Evolutionary conservation across 164 flowering plant genomes (phyloP).

Genomic region (Dillenia turbinata): DNA sequence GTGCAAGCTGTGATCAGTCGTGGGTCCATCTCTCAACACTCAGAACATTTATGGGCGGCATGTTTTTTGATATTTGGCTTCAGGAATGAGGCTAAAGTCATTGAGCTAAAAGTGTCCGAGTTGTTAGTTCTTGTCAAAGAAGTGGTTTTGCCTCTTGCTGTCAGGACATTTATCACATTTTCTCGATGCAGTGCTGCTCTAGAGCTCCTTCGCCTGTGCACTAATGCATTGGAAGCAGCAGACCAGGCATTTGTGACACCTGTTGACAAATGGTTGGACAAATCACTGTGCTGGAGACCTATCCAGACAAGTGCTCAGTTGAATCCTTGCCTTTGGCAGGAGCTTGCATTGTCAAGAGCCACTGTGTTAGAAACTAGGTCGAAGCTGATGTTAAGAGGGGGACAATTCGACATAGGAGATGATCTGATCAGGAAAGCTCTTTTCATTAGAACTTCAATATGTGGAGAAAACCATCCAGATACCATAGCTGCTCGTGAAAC

Average conservation of each 20-base stretch:
- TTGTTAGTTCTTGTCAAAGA: constrained; percentile 54
- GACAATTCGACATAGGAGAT: constrained; percentile 79
- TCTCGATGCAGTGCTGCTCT: constrained; percentile 74
- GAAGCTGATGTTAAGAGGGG: constrained; percentile 82
- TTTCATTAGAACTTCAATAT: constrained; percentile 78
- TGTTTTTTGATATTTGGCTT: constrained; percentile 78
- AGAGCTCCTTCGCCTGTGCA: constrained; percentile 81
- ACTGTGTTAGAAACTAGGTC: constrained; percentile 88
- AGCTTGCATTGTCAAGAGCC: constrained; percentile 75
- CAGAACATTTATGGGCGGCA: constrained; percentile 91
- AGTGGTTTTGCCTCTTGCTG: constrained; percentile 71
- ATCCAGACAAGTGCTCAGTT: constrained; percentile 71
- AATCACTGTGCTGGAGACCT: constrained; percentile 77
- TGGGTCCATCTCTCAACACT: constrained; percentile 42
- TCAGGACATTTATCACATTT: constrained; percentile 60
- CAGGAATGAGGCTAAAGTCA: constrained; percentile 46
- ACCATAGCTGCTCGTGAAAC: constrained; percentile 73
- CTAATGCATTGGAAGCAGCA: constrained; percentile 74
- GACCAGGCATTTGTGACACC: constrained; percentile 77
- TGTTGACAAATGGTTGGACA: constrained; percentile 80
- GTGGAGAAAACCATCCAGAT: constrained; percentile 81
- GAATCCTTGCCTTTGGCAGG: constrained; percentile 88
- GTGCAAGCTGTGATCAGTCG: constrained; percentile 59
- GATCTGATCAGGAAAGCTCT: constrained; percentile 78
- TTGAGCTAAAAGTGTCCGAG: constrained; percentile 66